Conservation (phyloP, 371 early-diverging fungal species). For the Thermomucor indicae-seudaticae region DNA sequence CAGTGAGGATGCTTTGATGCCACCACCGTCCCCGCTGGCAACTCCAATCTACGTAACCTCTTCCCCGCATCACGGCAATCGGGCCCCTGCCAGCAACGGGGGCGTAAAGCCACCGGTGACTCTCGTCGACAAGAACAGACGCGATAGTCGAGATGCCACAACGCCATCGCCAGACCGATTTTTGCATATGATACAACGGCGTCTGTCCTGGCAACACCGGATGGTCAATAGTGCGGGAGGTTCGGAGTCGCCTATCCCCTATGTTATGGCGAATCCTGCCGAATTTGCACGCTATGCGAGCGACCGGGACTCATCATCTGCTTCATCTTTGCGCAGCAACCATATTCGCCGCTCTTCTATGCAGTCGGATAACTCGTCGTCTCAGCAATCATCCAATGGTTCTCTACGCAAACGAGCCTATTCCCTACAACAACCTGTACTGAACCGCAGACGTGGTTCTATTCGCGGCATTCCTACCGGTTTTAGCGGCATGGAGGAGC, state of each 20-base stretch:
- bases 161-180: slow-evolving; percentile 48
- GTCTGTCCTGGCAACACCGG: slow-evolving; percentile 27
- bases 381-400: slow-evolving; percentile 13
- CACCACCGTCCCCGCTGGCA: slow-evolving; percentile 15
- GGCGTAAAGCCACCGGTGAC: slow-evolving; percentile 15
- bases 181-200: slow-evolving; percentile 33
- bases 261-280: slow-evolving; percentile 14
- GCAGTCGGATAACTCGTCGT: slow-evolving; percentile 33
- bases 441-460: background rate
- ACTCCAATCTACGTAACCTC: slow-evolving; percentile 7
- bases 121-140: slow-evolving; percentile 9
- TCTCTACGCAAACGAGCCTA: slow-evolving; percentile 20
- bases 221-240: slow-evolving; percentile 1
- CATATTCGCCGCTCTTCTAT: slow-evolving; percentile 41
- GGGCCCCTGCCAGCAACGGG: background rate
- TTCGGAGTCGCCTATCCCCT: slow-evolving; percentile 20
- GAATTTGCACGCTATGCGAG: slow-evolving; percentile 32
- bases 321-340: slow-evolving; percentile 36
- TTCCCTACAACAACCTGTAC: slow-evolving; percentile 15
- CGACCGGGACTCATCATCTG: slow-evolving; percentile 41
- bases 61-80: background rate
- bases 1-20: slow-evolving; percentile 7
- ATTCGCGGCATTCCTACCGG: too few relatives aligned
- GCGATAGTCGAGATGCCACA: slow-evolving; percentile 13
- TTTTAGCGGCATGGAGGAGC: too few relatives aligned